These are phyloP conservation scores for Pseudogymnoascus sp. DNA, from an alignment of 2,329 filamentous ascomycete species.

Conservation along the genomic window DNA sequence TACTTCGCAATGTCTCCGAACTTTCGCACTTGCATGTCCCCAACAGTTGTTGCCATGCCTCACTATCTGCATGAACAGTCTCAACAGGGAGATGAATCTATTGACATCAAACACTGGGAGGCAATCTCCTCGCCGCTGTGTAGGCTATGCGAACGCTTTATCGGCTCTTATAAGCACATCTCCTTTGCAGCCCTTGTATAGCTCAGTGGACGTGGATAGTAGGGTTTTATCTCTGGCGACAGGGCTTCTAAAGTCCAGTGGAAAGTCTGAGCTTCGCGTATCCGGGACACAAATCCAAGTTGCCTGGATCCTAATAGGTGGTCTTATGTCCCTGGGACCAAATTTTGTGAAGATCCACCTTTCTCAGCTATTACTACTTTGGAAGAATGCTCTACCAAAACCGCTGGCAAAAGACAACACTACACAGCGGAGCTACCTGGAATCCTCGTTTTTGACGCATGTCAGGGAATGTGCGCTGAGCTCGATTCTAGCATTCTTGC, in stretches of 20 bases:
- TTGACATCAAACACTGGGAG: conserved; percentile 55
- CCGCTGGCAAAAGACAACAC: conserved; percentile 90
- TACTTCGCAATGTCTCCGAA: conserved; percentile 75
- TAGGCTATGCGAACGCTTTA: conserved; percentile 86
- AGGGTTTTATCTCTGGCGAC: conserved; percentile 86
- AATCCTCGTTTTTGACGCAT: conserved; percentile 87
- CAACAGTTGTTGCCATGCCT: conserved; percentile 86
- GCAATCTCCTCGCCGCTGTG: conserved; percentile 72
- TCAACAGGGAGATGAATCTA: conserved; percentile 75
- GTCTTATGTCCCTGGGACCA: conserved; percentile 89
- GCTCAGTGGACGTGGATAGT: conserved; percentile 91
- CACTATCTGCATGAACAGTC: conserved; percentile 93
- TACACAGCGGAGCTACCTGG: conserved; percentile 70
- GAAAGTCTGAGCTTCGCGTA: conserved; percentile 80
- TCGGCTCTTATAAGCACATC: conserved; percentile 87
- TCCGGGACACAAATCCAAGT: conserved; percentile 95
- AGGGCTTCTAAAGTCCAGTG: conserved; percentile 82
- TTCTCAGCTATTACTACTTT: conserved; percentile 83
- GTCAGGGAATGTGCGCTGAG: conserved; percentile 90
- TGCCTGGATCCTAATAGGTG: conserved; percentile 94
- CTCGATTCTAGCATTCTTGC: conserved; percentile 82
- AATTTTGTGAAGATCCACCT: conserved; percentile 99
- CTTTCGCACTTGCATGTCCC: conserved; percentile 82
- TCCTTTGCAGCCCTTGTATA: conserved; percentile 78
- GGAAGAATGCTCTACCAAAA: conserved; percentile 95